Conservation (phyloP, 2,329 filamentous ascomycete genomes). For the Xylaria sp. region DNA sequence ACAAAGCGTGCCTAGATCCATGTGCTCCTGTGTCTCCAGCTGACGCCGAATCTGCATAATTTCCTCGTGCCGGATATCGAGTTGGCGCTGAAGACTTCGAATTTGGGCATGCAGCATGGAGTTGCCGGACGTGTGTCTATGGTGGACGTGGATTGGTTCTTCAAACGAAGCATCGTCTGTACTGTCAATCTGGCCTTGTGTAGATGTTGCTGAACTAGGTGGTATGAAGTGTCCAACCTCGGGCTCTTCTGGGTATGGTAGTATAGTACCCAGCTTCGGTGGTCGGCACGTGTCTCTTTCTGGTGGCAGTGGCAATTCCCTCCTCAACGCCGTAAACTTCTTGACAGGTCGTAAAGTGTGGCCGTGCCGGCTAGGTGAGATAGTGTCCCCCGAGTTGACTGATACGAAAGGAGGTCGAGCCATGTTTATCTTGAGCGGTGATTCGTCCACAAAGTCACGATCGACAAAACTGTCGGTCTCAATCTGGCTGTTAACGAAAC, state of each 20-base stretch:
- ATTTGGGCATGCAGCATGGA: slow-evolving; percentile 45
- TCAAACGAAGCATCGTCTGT: neutral
- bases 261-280: slow-evolving; percentile 37
- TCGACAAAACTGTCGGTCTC: slow-evolving; percentile 22
- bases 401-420: neutral
- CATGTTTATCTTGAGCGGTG: neutral
- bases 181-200: neutral
- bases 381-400: neutral
- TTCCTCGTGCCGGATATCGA: slow-evolving; percentile 45
- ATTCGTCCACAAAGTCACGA: slow-evolving; percentile 13
- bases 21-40: slow-evolving; percentile 40
- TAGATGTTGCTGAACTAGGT: slow-evolving; percentile 27
- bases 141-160: neutral
- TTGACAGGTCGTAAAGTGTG: slow-evolving; percentile 19
- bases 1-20: slow-evolving; percentile 42
- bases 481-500: slow-evolving; percentile 9
- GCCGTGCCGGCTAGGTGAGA: neutral
- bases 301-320: slow-evolving; percentile 16
- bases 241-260: slow-evolving; percentile 34
- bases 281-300: slow-evolving; percentile 21
- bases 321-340: slow-evolving; percentile 18
- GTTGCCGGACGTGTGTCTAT: slow-evolving; percentile 22
- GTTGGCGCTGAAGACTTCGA: slow-evolving; percentile 42
- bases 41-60: slow-evolving; percentile 40
- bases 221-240: slow-evolving; percentile 37